A percentile compares a stretch with the other conserved stretches of the same genome.
Evolutionary conservation across 768 basidiomycete species (phyloP).

Genomic region (Amanita brunnescens): DNA sequence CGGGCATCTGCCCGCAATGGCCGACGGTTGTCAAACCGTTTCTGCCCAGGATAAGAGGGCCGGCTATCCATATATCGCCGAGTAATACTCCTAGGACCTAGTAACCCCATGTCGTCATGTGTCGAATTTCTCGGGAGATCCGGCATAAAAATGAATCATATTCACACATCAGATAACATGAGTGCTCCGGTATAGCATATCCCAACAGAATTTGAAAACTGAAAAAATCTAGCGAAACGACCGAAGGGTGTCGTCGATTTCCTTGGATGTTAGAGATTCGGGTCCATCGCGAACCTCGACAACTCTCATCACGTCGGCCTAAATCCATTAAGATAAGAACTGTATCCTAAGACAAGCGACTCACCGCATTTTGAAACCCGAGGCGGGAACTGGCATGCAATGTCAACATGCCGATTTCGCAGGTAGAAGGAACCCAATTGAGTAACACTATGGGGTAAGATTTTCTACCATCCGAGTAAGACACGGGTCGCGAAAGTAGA

Average conservation of each 20-base stretch:
- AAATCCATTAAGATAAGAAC: not conserved
- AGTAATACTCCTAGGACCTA: too few relatives aligned
- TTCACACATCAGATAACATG: constrained; percentile 1
- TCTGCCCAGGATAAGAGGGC: too few relatives aligned
- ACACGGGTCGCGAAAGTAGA: constrained; percentile 73
- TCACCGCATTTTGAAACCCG: constrained; percentile 71
- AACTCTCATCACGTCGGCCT: constrained; percentile 75
- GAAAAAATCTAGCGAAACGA: not conserved
- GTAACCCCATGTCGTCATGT: not conserved
- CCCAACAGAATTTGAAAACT: not conserved
- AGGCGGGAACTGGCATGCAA: constrained; percentile 78
- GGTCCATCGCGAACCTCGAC: constrained; percentile 78
- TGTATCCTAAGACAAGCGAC: constrained; percentile 17
- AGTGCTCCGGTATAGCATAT: constrained; percentile 2
- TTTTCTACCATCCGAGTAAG: constrained; percentile 72
- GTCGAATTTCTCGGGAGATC: not conserved
- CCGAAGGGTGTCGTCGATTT: constrained; percentile 54
- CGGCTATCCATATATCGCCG: too few relatives aligned
- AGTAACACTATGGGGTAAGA: constrained; percentile 81
- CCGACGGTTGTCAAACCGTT: too few relatives aligned
- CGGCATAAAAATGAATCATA: not conserved
- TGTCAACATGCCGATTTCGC: constrained; percentile 68
- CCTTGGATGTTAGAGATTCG: constrained; percentile 69
- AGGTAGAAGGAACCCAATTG: constrained; percentile 79
- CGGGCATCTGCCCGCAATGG: too few relatives aligned